Percentiles rank a stretch among this genome's conserved stretches.
phyloP scores from a whole-genome alignment of 108 stramenopile genomes.

The Stephanodiscus triporus region DNA sequence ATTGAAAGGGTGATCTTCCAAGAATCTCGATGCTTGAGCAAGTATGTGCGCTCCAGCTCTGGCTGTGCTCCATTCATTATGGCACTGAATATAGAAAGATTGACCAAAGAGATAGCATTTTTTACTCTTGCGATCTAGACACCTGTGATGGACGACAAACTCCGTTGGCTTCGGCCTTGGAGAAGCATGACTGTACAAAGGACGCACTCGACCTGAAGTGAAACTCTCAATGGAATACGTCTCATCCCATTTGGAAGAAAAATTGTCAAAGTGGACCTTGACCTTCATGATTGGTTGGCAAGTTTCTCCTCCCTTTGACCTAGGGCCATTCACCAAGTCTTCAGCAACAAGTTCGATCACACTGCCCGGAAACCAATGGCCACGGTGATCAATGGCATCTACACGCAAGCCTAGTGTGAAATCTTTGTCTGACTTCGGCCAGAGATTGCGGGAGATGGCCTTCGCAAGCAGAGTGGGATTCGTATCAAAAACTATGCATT shows the following conservation, averaged over 20 bases:
- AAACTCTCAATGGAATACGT: constrained; percentile 81
- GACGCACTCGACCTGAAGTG: constrained; percentile 67
- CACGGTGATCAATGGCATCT: constrained; percentile 91
- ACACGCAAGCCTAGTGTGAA: constrained; percentile 85
- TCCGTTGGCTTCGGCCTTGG: constrained; percentile 79
- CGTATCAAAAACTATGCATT: constrained; percentile 78
- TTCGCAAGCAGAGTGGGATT: constrained; percentile 70
- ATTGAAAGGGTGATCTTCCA: constrained; percentile 46
- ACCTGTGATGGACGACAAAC: constrained; percentile 77
- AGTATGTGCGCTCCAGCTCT: constrained; percentile 89
- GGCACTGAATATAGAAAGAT: constrained; percentile 76
- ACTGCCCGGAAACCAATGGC: constrained; percentile 91
- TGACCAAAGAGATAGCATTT: constrained; percentile 67
- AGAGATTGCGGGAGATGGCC: constrained; percentile 77
- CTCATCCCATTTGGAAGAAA: constrained; percentile 93
- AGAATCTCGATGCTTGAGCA: constrained; percentile 81
- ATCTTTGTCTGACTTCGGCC: constrained; percentile 74
- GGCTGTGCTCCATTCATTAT: constrained; percentile 89
- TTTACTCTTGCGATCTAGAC: constrained; percentile 48
- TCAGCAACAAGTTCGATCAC: constrained; percentile 81
- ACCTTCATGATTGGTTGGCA: constrained; percentile 54
- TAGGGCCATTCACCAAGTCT: constrained; percentile 7
- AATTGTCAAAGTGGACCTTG: constrained; percentile 93
- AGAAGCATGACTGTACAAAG: constrained; percentile 79
- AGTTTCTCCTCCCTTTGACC: constrained; percentile 25